Conservation (phyloP, 1,284 basidiomycete species). For the Tilletia setariae region DNA sequence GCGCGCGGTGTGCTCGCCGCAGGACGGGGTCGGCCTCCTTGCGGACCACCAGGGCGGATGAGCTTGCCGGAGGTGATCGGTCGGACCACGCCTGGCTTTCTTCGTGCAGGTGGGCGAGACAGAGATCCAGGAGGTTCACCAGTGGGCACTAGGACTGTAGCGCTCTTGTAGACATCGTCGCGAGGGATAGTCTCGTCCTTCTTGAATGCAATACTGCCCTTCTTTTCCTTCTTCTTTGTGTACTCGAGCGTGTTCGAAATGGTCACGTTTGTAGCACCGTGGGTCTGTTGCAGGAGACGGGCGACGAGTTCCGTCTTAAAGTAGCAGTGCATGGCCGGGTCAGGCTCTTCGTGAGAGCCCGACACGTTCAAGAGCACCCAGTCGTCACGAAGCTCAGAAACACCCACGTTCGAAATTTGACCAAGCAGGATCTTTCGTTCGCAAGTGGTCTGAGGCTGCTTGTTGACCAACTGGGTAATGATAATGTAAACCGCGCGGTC, state of each 20-base stretch:
- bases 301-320: slow-evolving; percentile 96
- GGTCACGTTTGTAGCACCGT: slow-evolving; percentile 69
- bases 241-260: slow-evolving; percentile 59
- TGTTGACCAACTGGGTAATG: slow-evolving; percentile 61
- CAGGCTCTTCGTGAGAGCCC: slow-evolving; percentile 79
- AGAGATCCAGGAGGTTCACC: slow-evolving; percentile 78
- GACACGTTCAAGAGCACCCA: slow-evolving; percentile 70
- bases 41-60: slow-evolving; percentile 70
- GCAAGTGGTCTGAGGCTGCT: slow-evolving; percentile 64
- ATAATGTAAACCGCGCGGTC: slow-evolving; percentile 83
- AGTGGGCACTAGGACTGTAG: slow-evolving; percentile 78
- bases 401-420: slow-evolving; percentile 76
- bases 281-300: slow-evolving; percentile 75
- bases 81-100: slow-evolving; percentile 76
- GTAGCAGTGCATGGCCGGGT: slow-evolving; percentile 82
- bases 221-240: slow-evolving; percentile 96
- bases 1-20: slow-evolving; percentile 21
- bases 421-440: slow-evolving; percentile 87
- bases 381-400: slow-evolving; percentile 89
- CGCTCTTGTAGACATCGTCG: slow-evolving; percentile 90
- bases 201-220: slow-evolving; percentile 77
- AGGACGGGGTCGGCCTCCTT: slow-evolving; percentile 44
- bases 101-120: slow-evolving; percentile 78
- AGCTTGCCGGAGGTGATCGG: slow-evolving; percentile 83
- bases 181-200: slow-evolving; percentile 82